Evolutionary conservation across 2,329 filamentous ascomycete genomes (phyloP).

Genomic region (Raffaelea arxii): DNA sequence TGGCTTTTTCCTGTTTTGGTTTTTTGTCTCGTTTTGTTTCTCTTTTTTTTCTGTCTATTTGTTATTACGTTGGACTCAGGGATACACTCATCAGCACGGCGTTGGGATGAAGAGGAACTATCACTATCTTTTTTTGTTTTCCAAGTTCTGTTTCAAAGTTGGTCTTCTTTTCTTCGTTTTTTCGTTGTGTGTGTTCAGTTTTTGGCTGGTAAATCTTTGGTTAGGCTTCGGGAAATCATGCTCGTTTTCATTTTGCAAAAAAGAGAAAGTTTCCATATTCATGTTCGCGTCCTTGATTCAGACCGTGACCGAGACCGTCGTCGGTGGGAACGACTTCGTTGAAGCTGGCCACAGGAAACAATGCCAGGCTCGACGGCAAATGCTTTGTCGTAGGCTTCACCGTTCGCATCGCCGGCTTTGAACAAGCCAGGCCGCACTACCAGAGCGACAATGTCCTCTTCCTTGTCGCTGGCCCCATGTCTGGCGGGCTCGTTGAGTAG

Average conservation of each 20-base stretch:
- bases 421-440: slow-evolving; percentile 8
- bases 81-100: not conserved
- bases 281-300: too few species aligned
- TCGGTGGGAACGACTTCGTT: not conserved
- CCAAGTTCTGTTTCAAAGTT: too few species aligned
- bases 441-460: not conserved
- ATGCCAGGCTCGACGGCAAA: slow-evolving; percentile 5
- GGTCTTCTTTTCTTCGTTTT: not conserved
- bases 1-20: not conserved
- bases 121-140: not conserved
- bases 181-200: not conserved
- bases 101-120: not conserved
- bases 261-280: not conserved
- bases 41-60: not conserved
- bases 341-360: slow-evolving; percentile 1
- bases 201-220: too few species aligned
- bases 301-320: too few species aligned
- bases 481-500: too few species aligned
- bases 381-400: slow-evolving; percentile 7
- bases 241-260: not conserved
- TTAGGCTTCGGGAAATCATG: not conserved
- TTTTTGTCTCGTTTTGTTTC: not conserved
- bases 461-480: not conserved
- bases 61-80: too few species aligned
- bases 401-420: slow-evolving; percentile 8